Percentiles rank a stretch among this genome's conserved stretches.
Evolutionary conservation across 2,329 filamentous ascomycete genomes (phyloP).

Genomic region (Westerdykella sp.): DNA sequence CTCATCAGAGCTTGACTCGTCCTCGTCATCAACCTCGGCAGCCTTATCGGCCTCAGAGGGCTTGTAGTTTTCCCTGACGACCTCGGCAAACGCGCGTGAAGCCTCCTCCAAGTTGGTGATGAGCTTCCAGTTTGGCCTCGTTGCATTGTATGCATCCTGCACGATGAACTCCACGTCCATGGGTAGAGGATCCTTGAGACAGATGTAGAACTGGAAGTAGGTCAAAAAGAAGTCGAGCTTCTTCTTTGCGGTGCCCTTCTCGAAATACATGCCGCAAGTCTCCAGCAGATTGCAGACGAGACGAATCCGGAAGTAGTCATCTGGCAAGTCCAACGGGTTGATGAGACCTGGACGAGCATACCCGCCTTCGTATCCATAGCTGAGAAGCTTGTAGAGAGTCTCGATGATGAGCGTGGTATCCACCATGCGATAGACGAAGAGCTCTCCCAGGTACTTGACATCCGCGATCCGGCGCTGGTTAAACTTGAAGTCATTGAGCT

Average conservation of each 20-base stretch:
- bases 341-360: constrained; percentile 71
- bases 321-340: constrained; percentile 76
- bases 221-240: constrained; percentile 96
- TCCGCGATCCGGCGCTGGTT: constrained; percentile 93
- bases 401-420: constrained; percentile 96
- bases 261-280: constrained; percentile 94
- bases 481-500: constrained; percentile 95
- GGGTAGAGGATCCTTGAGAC: constrained; percentile 79
- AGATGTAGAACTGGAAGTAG: constrained; percentile 96
- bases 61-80: constrained; percentile 87
- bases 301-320: constrained; percentile 94
- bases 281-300: constrained; percentile 84
- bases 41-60: constrained; percentile 63
- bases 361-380: constrained; percentile 79
- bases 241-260: constrained; percentile 86
- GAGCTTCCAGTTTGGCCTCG: constrained; percentile 89
- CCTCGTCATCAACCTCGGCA: constrained; percentile 64
- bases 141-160: constrained; percentile 80
- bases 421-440: constrained; percentile 96
- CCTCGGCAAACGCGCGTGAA: constrained; percentile 72
- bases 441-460: constrained; percentile 90
- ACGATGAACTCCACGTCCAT: constrained; percentile 98
- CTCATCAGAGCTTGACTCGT: constrained; percentile 70
- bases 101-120: constrained; percentile 77
- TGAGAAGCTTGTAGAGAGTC: constrained; percentile 87